Evolutionary conservation across 495 filamentous ascomycete species (phyloP).

Genomic region (Hypoxylon rickii): DNA sequence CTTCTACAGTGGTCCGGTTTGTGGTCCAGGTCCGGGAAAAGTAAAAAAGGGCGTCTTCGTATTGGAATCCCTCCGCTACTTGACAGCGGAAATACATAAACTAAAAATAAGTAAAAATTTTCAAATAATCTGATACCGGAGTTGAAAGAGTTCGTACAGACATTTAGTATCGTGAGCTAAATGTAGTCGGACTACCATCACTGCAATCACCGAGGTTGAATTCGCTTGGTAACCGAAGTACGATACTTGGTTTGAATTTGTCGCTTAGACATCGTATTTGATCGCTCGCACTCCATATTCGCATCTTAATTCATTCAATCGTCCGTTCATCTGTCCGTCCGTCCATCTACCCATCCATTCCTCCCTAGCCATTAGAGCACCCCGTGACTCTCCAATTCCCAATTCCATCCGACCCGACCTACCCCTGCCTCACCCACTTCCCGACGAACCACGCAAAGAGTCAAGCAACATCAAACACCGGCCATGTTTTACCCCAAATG

Average conservation of each 20-base stretch:
- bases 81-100: background rate
- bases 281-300: background rate
- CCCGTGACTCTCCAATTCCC: background rate
- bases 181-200: no score
- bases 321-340: background rate
- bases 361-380: background rate
- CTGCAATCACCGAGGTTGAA: conserved; percentile 3
- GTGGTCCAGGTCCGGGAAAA: conserved; percentile 7
- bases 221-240: background rate
- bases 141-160: background rate
- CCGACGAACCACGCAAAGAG: background rate
- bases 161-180: background rate
- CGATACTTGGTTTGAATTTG: background rate
- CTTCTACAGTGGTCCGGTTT: background rate
- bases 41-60: background rate
- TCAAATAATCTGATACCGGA: background rate
- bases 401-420: no score
- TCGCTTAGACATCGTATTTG: background rate
- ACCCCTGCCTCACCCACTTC: background rate
- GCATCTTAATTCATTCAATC: background rate
- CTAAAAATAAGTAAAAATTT: conserved; percentile 15
- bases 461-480: no score
- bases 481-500: conserved; percentile 26
- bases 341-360: background rate
- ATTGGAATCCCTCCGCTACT: background rate